Evolutionary conservation across 2,329 filamentous ascomycete genomes (phyloP), one percentile per base, ranked within the genome.

Genomic region (Diaporthe ampelina): DNA sequence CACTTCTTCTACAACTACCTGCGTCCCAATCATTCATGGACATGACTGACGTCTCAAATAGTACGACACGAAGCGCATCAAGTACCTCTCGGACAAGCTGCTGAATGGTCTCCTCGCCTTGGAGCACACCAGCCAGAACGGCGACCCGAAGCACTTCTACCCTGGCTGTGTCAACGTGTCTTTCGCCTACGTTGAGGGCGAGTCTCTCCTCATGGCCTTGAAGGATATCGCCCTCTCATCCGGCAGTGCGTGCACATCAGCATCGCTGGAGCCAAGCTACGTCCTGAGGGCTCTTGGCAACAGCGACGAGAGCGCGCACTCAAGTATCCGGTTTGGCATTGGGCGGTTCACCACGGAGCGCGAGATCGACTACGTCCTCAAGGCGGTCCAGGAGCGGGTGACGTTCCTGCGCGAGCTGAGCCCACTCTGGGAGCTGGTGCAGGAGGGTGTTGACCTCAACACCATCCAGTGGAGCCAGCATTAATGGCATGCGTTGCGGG

Each of bases 401-500:
- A 93, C 91, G 21, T 98, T 98, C 88, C 87, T 99, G 80, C 91
- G 97, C 79, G 97, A 99, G 86, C 88, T 99, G 78, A 98, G 95
- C 82, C 97, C 97, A 52, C 86, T 99, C 73, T 99, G 97, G 97
- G 97, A 99, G 85, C 86, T 99, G 77, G 97, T 99, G 17, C 97
- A 99, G 85, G 97, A 99, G 83, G 97, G 97, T 21, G 91, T 99
- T 77, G 97, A 98, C 81, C 86, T 99, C 78, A 94, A 97, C 85
- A 98, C 95, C 57, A 99, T 99, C 80, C 93, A 99, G 85, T 99
- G 97, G 97, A 97, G 94, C 82, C 95, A 98, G 87, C 97, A 99
- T 84, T 98, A 87, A 90, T 74, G 21, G 32, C 9, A 40, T 32
- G 5, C 32, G 15, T 24, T 48, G 26, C 24, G 21, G 29, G 35